Evolutionary conservation across 2,329 filamentous ascomycete genomes (phyloP).

Genomic region (Didymella sp.): DNA sequence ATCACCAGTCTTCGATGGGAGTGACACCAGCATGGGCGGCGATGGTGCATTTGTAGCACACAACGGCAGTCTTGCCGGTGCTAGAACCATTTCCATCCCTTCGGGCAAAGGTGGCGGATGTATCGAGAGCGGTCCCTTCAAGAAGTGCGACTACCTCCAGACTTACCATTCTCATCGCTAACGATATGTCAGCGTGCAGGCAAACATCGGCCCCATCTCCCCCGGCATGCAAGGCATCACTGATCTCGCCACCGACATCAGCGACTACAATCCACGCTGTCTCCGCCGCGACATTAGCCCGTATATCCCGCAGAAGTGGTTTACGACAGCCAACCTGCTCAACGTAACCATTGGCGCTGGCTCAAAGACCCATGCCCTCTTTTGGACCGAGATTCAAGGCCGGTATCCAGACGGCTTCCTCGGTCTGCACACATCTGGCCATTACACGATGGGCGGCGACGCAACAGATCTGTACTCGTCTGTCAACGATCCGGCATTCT

Average conservation of each 20-base stretch:
- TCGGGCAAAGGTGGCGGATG: background rate
- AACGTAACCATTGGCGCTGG: background rate
- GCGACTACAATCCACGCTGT: background rate
- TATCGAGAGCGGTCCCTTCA: background rate
- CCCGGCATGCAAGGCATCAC: background rate
- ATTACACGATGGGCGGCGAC: background rate
- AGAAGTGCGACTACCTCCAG: background rate
- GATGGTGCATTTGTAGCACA: background rate
- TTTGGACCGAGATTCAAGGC: background rate
- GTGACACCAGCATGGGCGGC: background rate
- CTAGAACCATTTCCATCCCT: background rate
- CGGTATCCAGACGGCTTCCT: background rate
- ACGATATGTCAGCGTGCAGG: background rate
- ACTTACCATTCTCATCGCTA: background rate
- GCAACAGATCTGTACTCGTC: background rate
- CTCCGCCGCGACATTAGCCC: background rate
- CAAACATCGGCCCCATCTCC: background rate
- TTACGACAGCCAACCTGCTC: background rate
- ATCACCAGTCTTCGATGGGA: background rate
- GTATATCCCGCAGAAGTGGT: background rate
- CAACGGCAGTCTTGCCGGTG: background rate
- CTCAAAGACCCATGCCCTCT: background rate
- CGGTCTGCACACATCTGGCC: background rate
- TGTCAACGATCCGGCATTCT: background rate
- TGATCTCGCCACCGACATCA: background rate